phyloP scores from a whole-genome alignment of 805 yeast species.

The Saturnispora kantuleensis region DNA sequence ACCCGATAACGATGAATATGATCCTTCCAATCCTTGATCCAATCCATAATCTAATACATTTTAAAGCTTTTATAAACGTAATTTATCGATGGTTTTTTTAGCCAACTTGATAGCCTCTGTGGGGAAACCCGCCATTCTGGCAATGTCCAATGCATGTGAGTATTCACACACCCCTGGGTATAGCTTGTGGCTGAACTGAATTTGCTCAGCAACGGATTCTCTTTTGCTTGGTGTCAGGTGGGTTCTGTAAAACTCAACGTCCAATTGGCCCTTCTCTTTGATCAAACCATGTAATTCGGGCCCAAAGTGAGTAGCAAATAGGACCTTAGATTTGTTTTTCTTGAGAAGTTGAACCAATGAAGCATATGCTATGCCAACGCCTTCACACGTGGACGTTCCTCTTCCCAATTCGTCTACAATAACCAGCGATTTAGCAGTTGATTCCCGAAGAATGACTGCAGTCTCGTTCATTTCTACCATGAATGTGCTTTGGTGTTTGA shows the following conservation, averaged over 20 bases:
- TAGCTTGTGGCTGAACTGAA: constrained; percentile 46
- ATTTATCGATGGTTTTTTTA: constrained; percentile 20
- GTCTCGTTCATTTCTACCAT: constrained; percentile 92
- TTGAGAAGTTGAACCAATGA: constrained; percentile 47
- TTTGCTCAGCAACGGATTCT: constrained; percentile 19
- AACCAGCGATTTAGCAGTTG: constrained; percentile 61
- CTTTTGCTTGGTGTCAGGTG: background rate
- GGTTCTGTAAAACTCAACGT: constrained; percentile 21
- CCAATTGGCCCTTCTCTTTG: constrained; percentile 20
- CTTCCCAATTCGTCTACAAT: constrained; percentile 84
- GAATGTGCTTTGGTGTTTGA: constrained; percentile 74
- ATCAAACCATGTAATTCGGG: constrained; percentile 38
- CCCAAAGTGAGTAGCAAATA: constrained; percentile 90
- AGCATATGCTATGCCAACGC: constrained; percentile 77
- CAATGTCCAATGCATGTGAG: constrained; percentile 72
- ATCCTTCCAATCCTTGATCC: constrained; percentile 12
- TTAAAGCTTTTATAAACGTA: constrained; percentile 7
- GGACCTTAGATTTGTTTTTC: constrained; percentile 52
- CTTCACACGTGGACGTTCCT: constrained; percentile 81
- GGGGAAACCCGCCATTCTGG: constrained; percentile 75
- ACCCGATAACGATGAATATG: constrained; percentile 17
- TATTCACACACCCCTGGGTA: constrained; percentile 58
- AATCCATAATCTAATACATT: background rate
- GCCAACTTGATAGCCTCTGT: constrained; percentile 46
- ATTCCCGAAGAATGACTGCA: constrained; percentile 51